Evolutionary conservation across 2,329 filamentous ascomycete genomes (phyloP).

Genomic region (Ophiostoma piceae): DNA sequence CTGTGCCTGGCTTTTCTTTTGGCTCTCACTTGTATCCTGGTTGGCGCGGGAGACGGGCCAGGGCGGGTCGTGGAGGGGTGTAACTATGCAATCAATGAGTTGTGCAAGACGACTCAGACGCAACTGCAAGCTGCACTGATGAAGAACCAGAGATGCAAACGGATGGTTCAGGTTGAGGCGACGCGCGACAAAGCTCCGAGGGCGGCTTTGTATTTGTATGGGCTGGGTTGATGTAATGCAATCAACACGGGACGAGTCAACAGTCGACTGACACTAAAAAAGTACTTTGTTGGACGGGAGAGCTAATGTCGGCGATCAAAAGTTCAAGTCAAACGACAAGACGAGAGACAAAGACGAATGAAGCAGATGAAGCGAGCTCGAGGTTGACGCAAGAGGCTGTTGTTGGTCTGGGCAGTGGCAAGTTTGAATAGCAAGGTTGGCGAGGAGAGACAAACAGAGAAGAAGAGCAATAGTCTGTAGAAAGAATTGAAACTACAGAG

Average conservation of each 20-base stretch:
- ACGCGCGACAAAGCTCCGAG: neutral
- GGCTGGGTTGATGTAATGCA: too few species aligned
- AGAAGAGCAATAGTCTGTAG: neutral
- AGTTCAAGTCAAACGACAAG: too few species aligned
- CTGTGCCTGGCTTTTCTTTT: neutral
- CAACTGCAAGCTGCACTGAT: neutral
- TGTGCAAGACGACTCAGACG: neutral
- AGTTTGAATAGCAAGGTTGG: too few species aligned
- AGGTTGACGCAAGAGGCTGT: too few species aligned
- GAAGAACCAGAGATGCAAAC: neutral
- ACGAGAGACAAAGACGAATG: too few species aligned
- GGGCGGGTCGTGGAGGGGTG: slow-evolving; percentile 1
- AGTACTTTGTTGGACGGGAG: neutral
- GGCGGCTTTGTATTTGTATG: neutral
- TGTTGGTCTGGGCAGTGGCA: too few species aligned
- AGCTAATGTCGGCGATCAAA: neutral
- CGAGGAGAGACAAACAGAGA: too few species aligned
- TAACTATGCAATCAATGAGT: neutral
- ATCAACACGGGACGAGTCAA: too few species aligned
- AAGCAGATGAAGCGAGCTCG: too few species aligned
- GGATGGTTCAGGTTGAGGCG: neutral
- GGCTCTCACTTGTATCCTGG: neutral
- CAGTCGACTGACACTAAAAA: neutral
- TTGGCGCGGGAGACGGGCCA: neutral
- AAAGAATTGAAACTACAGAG: neutral